A percentile compares a stretch with the other conserved stretches of the same genome.
phyloP scores from a whole-genome alignment of 2,329 filamentous ascomycete genomes.

The Trichoderma aggressivum region DNA sequence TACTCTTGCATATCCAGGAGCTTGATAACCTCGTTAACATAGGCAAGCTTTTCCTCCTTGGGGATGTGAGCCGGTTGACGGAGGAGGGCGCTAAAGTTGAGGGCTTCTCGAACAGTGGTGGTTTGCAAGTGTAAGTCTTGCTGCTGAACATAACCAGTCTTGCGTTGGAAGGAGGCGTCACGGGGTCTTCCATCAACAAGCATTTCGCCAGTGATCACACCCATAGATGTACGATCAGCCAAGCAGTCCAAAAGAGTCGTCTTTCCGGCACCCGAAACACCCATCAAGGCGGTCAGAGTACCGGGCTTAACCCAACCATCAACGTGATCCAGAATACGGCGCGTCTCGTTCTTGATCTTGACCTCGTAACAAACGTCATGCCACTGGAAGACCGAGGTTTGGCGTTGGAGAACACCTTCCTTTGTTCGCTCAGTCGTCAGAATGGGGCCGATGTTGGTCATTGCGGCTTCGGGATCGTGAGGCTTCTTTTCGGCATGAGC shows the following conservation, averaged over 20 bases:
- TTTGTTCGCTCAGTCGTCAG: slow-evolving; percentile 44
- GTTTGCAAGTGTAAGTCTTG: slow-evolving; percentile 86
- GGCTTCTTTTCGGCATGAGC: slow-evolving; percentile 59
- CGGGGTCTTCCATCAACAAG: slow-evolving; percentile 61
- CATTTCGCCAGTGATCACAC: slow-evolving; percentile 84
- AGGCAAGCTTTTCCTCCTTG: slow-evolving; percentile 73
- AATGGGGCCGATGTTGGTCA: slow-evolving; percentile 47
- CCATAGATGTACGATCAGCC: slow-evolving; percentile 82
- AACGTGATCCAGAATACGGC: slow-evolving; percentile 78
- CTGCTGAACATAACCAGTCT: slow-evolving; percentile 89
- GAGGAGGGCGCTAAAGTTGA: slow-evolving; percentile 80
- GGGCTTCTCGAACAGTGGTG: slow-evolving; percentile 81
- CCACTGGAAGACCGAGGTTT: slow-evolving; percentile 84
- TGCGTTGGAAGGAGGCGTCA: slow-evolving; percentile 82
- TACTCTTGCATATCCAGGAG: slow-evolving; percentile 87
- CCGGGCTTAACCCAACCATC: slow-evolving; percentile 94
- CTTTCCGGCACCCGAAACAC: slow-evolving; percentile 89
- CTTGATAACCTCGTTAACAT: slow-evolving; percentile 87
- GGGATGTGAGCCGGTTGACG: slow-evolving; percentile 76
- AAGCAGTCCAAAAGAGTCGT: slow-evolving; percentile 86
- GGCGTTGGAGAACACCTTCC: slow-evolving; percentile 44
- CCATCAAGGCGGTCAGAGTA: slow-evolving; percentile 86
- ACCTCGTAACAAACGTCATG: slow-evolving; percentile 72
- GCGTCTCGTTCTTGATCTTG: slow-evolving; percentile 72
- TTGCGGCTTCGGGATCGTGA: slow-evolving; percentile 55